These are phyloP conservation scores for Nissolia schottii DNA, from an alignment of 306 rosid species.

Conservation along the genomic window DNA sequence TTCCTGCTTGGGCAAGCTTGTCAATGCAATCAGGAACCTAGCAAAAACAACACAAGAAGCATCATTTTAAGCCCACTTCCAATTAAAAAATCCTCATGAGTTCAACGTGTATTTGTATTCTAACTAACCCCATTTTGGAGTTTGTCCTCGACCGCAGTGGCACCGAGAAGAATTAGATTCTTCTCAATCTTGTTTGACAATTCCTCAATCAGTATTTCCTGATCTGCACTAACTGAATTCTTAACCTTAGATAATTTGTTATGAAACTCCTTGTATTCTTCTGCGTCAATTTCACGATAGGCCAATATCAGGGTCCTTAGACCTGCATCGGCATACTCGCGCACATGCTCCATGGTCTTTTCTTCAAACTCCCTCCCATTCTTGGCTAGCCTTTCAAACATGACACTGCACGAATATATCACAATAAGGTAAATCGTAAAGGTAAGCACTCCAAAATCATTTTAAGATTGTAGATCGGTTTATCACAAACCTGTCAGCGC, in stretches of 20 bases:
- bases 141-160: slow-evolving; percentile 98
- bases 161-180: slow-evolving; percentile 85
- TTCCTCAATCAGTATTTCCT: slow-evolving; percentile 59
- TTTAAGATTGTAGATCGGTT: not conserved
- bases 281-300: slow-evolving; percentile 68
- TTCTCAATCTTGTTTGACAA: slow-evolving; percentile 64
- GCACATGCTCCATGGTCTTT: slow-evolving; percentile 65
- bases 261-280: slow-evolving; percentile 57
- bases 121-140: slow-evolving; percentile 94
- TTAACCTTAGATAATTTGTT: slow-evolving; percentile 48
- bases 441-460: not conserved
- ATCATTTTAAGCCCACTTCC: slow-evolving; percentile 19
- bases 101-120: slow-evolving; percentile 2
- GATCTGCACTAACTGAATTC: slow-evolving; percentile 62
- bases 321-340: slow-evolving; percentile 81
- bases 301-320: slow-evolving; percentile 86
- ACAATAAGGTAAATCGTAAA: not conserved
- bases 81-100: not conserved
- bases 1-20: slow-evolving; percentile 97
- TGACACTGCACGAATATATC: slow-evolving; percentile 62
- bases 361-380: slow-evolving; percentile 70
- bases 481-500: slow-evolving; percentile 85
- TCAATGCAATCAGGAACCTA: slow-evolving; percentile 95
- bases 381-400: slow-evolving; percentile 79
- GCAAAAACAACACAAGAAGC: slow-evolving; percentile 33